A percentile compares a stretch with the other conserved stretches of the same genome.
Evolutionary conservation across 2,329 filamentous ascomycete genomes (phyloP).

Genomic region (Colletotrichum sp.): DNA sequence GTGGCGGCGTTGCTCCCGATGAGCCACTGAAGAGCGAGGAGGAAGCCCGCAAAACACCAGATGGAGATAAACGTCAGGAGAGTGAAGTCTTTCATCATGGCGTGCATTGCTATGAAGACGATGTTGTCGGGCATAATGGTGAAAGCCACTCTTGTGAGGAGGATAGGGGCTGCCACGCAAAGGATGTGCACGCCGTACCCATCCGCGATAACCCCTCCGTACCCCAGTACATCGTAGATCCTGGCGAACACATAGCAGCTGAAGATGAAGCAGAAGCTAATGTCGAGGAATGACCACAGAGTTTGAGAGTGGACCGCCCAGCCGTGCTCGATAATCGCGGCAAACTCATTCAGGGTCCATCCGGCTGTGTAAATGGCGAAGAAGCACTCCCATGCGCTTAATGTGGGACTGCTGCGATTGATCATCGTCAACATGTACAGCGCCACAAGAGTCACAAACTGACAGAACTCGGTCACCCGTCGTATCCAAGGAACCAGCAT

Average conservation of each 20-base stretch:
- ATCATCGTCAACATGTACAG: slow-evolving; percentile 71
- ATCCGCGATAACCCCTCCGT: slow-evolving; percentile 38
- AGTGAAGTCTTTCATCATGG: slow-evolving; percentile 78
- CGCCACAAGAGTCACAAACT: slow-evolving; percentile 66
- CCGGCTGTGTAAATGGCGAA: slow-evolving; percentile 71
- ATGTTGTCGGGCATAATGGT: slow-evolving; percentile 78
- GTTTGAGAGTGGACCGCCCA: slow-evolving; percentile 76
- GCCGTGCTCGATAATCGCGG: slow-evolving; percentile 69
- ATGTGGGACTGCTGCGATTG: slow-evolving; percentile 49
- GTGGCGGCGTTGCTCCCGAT: slow-evolving; percentile 34
- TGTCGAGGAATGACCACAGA: slow-evolving; percentile 76
- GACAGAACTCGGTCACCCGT: slow-evolving; percentile 68
- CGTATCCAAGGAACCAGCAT: slow-evolving; percentile 74
- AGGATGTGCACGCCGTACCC: slow-evolving; percentile 69
- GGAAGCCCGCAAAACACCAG: slow-evolving; percentile 74
- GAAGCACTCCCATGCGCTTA: slow-evolving; percentile 59
- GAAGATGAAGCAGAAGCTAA: slow-evolving; percentile 70
- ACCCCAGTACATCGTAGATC: slow-evolving; percentile 48
- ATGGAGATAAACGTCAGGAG: slow-evolving; percentile 59
- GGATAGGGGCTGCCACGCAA: slow-evolving; percentile 69
- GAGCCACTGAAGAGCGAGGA: slow-evolving; percentile 74
- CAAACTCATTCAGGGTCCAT: slow-evolving; percentile 71
- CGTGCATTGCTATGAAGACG: slow-evolving; percentile 74
- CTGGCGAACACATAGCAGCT: slow-evolving; percentile 65
- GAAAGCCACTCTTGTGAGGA: slow-evolving; percentile 74